Evolutionary conservation across 202 grass and related monocot species (phyloP).

Genomic region (Panicum virgatum): DNA sequence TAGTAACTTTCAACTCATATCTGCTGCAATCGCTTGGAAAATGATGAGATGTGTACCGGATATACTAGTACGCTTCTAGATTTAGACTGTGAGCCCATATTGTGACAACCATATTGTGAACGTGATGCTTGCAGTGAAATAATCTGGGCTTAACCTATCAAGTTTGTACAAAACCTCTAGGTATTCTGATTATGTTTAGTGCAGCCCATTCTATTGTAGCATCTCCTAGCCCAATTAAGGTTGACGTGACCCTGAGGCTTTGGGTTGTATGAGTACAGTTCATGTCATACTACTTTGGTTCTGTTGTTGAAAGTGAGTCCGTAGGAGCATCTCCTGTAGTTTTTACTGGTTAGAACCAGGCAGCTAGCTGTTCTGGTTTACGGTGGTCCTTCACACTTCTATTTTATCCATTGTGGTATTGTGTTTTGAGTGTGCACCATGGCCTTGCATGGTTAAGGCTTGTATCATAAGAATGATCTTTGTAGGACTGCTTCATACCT

Average conservation of each 20-base stretch:
- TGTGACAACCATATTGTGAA: too few species aligned
- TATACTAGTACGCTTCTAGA: constrained; percentile 14
- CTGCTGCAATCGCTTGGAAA: constrained; percentile 11
- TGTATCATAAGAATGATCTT: constrained; percentile 1
- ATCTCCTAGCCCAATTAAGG: neutral
- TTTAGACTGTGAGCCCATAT: neutral
- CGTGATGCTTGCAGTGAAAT: neutral
- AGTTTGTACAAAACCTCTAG: constrained; percentile 13
- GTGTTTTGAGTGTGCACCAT: constrained; percentile 4
- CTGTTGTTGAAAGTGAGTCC: constrained; percentile 4
- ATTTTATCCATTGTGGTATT: neutral
- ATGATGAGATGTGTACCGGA: constrained; percentile 13
- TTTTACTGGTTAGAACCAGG: constrained; percentile 25
- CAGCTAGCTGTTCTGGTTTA: constrained; percentile 6
- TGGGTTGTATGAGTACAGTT: constrained; percentile 8
- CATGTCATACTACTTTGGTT: neutral
- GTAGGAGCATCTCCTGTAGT: neutral
- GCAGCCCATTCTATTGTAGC: neutral
- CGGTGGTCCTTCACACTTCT: neutral
- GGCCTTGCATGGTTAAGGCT: neutral
- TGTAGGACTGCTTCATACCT: neutral
- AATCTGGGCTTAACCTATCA: constrained; percentile 22
- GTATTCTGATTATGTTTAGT: constrained; percentile 15
- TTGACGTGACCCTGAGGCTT: neutral
- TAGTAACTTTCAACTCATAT: constrained; percentile 27